Evolutionary conservation across 192 early-diverging fungal genomes (phyloP).

Genomic region (Coemansia sp.): DNA sequence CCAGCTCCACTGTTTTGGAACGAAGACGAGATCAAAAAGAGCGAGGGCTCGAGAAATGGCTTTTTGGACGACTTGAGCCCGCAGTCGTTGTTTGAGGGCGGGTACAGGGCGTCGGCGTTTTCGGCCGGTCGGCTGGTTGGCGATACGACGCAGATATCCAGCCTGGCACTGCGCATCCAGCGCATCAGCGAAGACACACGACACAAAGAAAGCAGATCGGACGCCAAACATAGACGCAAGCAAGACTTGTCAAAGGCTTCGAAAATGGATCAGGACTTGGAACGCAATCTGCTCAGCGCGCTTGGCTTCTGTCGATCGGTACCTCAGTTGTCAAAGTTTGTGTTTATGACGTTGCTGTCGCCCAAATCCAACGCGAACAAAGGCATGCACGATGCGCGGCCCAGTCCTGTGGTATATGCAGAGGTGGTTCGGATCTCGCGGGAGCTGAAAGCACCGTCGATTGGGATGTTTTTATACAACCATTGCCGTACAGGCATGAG

Average conservation of each 20-base stretch:
- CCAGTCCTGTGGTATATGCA: slow-evolving; percentile 31
- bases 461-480: slow-evolving; percentile 31
- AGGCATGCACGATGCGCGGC: slow-evolving; percentile 1
- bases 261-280: slow-evolving; percentile 13
- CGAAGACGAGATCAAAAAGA: slow-evolving; percentile 9
- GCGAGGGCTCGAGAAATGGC: neutral
- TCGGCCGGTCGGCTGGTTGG: slow-evolving; percentile 26
- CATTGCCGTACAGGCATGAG: slow-evolving; percentile 25
- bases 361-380: neutral
- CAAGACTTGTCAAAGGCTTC: neutral
- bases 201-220: neutral
- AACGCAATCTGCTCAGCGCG: slow-evolving; percentile 27
- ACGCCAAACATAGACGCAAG: neutral
- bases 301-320: slow-evolving; percentile 28
- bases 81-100: slow-evolving; percentile 21
- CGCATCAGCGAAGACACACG: neutral
- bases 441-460: slow-evolving; percentile 24
- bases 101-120: slow-evolving; percentile 29
- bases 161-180: slow-evolving; percentile 18
- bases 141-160: slow-evolving; percentile 21
- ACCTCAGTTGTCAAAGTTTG: slow-evolving; percentile 20
- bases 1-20: slow-evolving; percentile 43
- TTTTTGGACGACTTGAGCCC: slow-evolving; percentile 25
- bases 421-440: slow-evolving; percentile 29
- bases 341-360: slow-evolving; percentile 15